Evolutionary conservation across 331 rosid species (phyloP).

Genomic region (Telfairia occidentalis): DNA sequence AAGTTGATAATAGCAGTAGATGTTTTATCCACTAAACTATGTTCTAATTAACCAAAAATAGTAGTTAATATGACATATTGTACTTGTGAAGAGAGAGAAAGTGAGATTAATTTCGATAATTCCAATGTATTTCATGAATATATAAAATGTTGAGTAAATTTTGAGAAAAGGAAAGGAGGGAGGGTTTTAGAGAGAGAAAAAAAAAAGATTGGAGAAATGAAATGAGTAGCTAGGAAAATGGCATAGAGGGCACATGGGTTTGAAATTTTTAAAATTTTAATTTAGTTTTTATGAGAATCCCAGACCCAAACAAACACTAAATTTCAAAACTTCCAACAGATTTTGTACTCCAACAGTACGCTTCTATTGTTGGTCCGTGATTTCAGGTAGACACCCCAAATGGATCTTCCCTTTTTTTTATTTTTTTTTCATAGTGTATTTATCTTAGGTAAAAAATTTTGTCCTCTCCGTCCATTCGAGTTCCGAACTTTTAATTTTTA

Average conservation of each 20-base stretch:
- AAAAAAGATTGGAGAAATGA: background rate
- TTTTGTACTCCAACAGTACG: conserved; percentile 9
- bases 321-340: background rate
- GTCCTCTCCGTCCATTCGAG: no score
- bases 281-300: background rate
- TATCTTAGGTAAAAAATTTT: no score
- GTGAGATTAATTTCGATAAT: background rate
- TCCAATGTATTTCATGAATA: background rate
- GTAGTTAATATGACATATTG: background rate
- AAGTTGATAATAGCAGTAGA: no score
- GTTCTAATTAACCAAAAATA: no score
- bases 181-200: background rate
- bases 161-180: background rate
- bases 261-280: no score
- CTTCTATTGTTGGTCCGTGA: background rate
- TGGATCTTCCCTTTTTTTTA: background rate
- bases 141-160: background rate
- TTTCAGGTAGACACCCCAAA: background rate
- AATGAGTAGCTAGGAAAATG: no score
- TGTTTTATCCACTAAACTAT: no score
- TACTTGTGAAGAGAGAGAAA: background rate
- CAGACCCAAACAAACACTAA: conserved; percentile 6
- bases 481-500: no score
- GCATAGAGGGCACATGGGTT: background rate
- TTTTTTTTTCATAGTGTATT: background rate